Conservation (phyloP, 345 rosid genomes). For the Iberis pinnata region DNA sequence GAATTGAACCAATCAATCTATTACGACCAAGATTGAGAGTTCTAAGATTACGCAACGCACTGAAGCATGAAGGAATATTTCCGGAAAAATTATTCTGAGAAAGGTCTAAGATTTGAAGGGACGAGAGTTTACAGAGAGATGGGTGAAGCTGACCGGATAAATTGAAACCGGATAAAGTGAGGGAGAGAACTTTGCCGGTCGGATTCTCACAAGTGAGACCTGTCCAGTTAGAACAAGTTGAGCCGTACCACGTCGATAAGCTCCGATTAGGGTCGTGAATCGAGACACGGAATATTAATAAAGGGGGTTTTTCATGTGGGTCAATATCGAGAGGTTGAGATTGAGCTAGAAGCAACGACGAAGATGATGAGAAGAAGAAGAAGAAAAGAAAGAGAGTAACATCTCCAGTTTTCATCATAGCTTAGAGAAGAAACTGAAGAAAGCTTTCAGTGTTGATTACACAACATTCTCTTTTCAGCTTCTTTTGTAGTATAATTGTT, state of each 20-base stretch:
- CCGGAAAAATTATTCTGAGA: slow-evolving; percentile 55
- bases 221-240: slow-evolving; percentile 69
- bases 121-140: slow-evolving; percentile 50
- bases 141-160: slow-evolving; percentile 59
- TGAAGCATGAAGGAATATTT: slow-evolving; percentile 56
- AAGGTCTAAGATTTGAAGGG: slow-evolving; percentile 45
- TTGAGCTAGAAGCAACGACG: slow-evolving; percentile 26
- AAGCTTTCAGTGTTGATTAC: too few relatives aligned
- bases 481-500: too few relatives aligned
- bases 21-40: slow-evolving; percentile 65
- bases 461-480: too few relatives aligned
- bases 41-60: slow-evolving; percentile 45
- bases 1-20: slow-evolving; percentile 48
- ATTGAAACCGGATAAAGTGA: slow-evolving; percentile 47
- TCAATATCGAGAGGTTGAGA: slow-evolving; percentile 40
- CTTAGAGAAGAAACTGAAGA: slow-evolving; percentile 4
- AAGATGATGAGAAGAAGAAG: slow-evolving; percentile 28
- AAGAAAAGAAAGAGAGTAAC: slow-evolving; percentile 23
- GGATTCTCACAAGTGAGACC: slow-evolving; percentile 53
- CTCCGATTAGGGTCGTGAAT: slow-evolving; percentile 51
- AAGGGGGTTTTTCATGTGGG: slow-evolving; percentile 51
- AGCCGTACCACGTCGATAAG: slow-evolving; percentile 56
- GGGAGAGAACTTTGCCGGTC: slow-evolving; percentile 52
- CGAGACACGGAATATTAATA: slow-evolving; percentile 44
- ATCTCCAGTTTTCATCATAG: slow-evolving; percentile 6